Base-by-base conservation (phyloP, 805 yeast genomes). In the Kodamaea neixiangensis region DNA sequence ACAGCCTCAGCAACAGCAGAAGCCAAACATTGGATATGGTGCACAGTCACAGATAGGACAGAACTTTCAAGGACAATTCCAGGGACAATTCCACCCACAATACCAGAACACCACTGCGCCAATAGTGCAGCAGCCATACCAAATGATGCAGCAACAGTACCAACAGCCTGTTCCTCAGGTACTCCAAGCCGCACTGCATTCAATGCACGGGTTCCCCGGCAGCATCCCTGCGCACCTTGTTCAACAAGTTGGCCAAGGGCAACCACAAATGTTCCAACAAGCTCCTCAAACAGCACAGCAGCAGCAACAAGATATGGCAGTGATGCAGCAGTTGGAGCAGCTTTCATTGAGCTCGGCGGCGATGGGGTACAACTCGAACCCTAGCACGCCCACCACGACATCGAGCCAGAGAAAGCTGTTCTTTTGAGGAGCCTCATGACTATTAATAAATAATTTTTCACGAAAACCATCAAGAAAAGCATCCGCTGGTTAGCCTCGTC, bases 311-410 rank as follows among this genome's bases (percentile, higher is more conserved):
- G 72, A 69, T 48, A 47, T 64, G 33, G 68, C 65, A 13, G 72
- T 74, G 7, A 71, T 75, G 76, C 73, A 71, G 53, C 79, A 75
- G 54, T 72, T 76, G 55, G 79, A 76, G 57, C 78, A 73, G 53
- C 60, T 76, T 34, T 73, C 78, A 3, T 62, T 76, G 51, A 73
- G 75, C 46, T 74, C 79, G 2, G 79, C 77, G 2, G 78, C 79
- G 4, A 57, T 75, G 65, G 79, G 78, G 2, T 76, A 75, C 53
- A 67, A 68, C 47, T 73, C 78, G 7, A 71, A 67, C 48, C 78
- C 78, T 7, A 75, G 74, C 4, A 73, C 78, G 3, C 76, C 77
- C 7, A 53, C 58, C 20, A 60, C 61, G 18, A 50, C 58, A 15
- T 46, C 64, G 5, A 58, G 55, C 20, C 66, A 62, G 43, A 58